Percentiles rank a stretch among this genome's conserved stretches.
Conservation (phyloP, 805 yeast species). For the Sugiyamaella floridensis region DNA sequence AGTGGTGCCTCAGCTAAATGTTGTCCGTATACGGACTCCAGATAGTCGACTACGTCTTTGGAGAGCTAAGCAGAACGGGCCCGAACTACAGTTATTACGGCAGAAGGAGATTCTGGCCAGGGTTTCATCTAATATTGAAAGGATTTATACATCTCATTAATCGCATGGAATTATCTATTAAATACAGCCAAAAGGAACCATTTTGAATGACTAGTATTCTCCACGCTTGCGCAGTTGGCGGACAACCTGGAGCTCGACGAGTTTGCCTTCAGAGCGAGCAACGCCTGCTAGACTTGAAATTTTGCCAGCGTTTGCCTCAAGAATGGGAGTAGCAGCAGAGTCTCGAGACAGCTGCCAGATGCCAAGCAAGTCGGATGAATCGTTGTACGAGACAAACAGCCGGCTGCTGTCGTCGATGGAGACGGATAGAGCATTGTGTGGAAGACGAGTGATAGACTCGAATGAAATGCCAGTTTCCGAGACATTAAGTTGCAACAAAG, state of each 20-base stretch:
- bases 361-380: conserved; percentile 15
- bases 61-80: neutral
- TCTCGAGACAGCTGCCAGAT: conserved; percentile 17
- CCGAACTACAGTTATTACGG: neutral
- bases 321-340: conserved; percentile 21
- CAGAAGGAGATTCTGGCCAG: neutral
- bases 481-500: conserved; percentile 17
- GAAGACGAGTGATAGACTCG: conserved; percentile 24
- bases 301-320: neutral
- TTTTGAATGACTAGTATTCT: conserved; percentile 34
- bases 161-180: neutral
- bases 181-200: neutral
- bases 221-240: conserved; percentile 54
- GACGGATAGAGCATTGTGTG: conserved; percentile 21
- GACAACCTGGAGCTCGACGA: conserved; percentile 45
- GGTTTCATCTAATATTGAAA: neutral
- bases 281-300: neutral
- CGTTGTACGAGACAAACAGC: conserved; percentile 12
- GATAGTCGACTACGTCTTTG: neutral
- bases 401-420: conserved; percentile 10
- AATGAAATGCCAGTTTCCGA: conserved; percentile 19
- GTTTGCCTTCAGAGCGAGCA: conserved; percentile 30
- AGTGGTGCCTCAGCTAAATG: neutral
- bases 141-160: neutral
- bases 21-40: neutral